Percentiles rank a stretch among this genome's conserved stretches.
These are phyloP conservation scores for Volvox reticuliferus DNA, from an alignment of 139 green algal species.

Conservation along the genomic window DNA sequence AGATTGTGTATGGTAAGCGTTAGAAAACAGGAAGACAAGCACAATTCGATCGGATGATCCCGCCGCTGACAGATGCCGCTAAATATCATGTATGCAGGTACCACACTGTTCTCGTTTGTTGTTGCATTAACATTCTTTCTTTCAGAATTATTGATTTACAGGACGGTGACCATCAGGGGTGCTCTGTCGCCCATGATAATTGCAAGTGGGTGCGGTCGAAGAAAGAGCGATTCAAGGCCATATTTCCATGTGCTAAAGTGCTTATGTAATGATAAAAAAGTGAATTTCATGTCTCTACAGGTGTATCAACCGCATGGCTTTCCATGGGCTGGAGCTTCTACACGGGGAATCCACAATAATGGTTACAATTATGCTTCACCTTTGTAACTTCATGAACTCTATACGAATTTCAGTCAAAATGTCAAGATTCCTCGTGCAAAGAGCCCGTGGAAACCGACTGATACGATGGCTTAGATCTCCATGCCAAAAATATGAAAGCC, in stretches of 20 bases:
- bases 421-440: no score
- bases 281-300: not conserved
- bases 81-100: slow-evolving; percentile 61
- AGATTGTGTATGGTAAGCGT: slow-evolving; percentile 81
- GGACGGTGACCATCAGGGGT: slow-evolving; percentile 77
- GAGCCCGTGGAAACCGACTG: no score
- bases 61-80: not conserved
- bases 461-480: no score
- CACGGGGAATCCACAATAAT: not conserved
- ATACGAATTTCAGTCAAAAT: no score
- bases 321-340: slow-evolving; percentile 24
- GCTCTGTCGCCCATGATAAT: slow-evolving; percentile 79
- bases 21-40: not conserved
- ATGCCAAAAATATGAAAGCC: no score
- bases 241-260: not conserved
- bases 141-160: slow-evolving; percentile 79
- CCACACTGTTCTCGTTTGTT: slow-evolving; percentile 85
- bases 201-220: slow-evolving; percentile 53
- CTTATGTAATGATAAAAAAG: no score
- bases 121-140: slow-evolving; percentile 83
- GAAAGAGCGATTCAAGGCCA: no score
- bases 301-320: not conserved
- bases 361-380: no score
- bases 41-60: no score
- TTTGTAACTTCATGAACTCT: no score